phyloP scores from a whole-genome alignment of 805 yeast genomes.

The Candida succiphila region DNA sequence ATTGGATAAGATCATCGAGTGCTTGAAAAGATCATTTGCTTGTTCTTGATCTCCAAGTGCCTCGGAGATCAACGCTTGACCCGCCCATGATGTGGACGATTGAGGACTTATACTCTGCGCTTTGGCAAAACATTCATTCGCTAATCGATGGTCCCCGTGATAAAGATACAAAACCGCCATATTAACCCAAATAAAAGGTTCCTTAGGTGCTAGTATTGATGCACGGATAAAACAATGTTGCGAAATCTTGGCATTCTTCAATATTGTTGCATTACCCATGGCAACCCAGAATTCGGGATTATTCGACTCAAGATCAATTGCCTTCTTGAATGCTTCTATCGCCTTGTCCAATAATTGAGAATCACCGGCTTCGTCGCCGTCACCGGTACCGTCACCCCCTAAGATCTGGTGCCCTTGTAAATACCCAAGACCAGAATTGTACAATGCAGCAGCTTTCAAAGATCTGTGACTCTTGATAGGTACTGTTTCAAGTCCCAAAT shows the following conservation, averaged over 20 bases:
- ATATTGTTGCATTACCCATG: constrained; percentile 66
- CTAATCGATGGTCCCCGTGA: constrained; percentile 59
- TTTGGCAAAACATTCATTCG: constrained; percentile 59
- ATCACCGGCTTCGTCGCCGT: constrained; percentile 24
- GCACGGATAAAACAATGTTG: constrained; percentile 94
- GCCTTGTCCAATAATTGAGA: no score
- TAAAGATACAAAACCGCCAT: constrained; percentile 69
- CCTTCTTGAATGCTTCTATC: constrained; percentile 46
- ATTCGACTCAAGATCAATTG: constrained; percentile 62
- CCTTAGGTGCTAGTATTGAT: constrained; percentile 54
- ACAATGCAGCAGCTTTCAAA: constrained; percentile 43
- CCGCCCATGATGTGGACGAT: constrained; percentile 70
- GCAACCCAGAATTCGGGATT: constrained; percentile 74
- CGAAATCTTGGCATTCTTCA: constrained; percentile 57
- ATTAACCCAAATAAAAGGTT: constrained; percentile 68
- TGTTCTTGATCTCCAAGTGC: constrained; percentile 35
- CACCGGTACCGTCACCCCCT: no score
- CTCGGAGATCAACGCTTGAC: constrained; percentile 60
- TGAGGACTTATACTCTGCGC: constrained; percentile 81
- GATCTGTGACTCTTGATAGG: constrained; percentile 32
- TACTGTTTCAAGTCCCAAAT: constrained; percentile 30
- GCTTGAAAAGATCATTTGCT: constrained; percentile 59
- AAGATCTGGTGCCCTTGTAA: constrained; percentile 31
- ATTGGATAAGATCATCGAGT: constrained; percentile 68
- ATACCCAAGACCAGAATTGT: constrained; percentile 65